Evolutionary conservation across 2,329 filamentous ascomycete genomes (phyloP).

Genomic region (Monilinia vaccinii-corymbosi): DNA sequence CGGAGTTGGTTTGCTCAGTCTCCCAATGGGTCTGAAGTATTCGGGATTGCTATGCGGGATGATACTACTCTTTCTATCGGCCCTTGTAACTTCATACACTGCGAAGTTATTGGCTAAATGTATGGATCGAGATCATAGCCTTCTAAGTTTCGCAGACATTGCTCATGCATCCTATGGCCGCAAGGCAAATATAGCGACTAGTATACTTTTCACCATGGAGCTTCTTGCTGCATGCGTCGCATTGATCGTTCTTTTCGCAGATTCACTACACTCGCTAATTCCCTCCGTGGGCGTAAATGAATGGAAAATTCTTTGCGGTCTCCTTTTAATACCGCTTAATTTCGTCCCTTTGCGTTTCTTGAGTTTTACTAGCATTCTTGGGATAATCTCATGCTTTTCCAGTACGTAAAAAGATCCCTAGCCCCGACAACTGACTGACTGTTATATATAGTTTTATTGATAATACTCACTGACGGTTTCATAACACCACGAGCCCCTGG

Average conservation of each 20-base stretch:
- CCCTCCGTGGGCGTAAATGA: constrained; percentile 56
- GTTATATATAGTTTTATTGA: constrained; percentile 61
- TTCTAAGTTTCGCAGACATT: constrained; percentile 91
- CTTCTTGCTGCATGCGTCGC: constrained; percentile 83
- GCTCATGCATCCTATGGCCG: constrained; percentile 85
- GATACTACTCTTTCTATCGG: constrained; percentile 62
- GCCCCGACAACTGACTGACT: not conserved
- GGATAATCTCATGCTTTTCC: constrained; percentile 81
- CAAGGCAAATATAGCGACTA: constrained; percentile 71
- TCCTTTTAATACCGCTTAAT: constrained; percentile 71
- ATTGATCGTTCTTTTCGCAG: constrained; percentile 84
- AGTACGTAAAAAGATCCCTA: constrained; percentile 48
- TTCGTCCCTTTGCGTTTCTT: constrained; percentile 76
- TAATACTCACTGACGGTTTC: constrained; percentile 79
- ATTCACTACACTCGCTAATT: constrained; percentile 73
- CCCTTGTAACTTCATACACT: constrained; percentile 73
- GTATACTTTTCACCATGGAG: constrained; percentile 80
- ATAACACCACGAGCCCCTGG: constrained; percentile 72
- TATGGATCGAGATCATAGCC: constrained; percentile 72
- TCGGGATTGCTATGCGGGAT: constrained; percentile 83
- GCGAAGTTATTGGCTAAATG: constrained; percentile 79
- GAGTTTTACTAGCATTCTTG: constrained; percentile 84
- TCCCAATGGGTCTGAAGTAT: constrained; percentile 81
- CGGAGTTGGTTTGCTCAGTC: constrained; percentile 77
- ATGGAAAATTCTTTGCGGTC: constrained; percentile 81